Percentiles rank a stretch among this genome's conserved stretches.
Conservation (phyloP, 228 moss, liverwort and hornwort genomes). For the Sphagnum fallax region DNA sequence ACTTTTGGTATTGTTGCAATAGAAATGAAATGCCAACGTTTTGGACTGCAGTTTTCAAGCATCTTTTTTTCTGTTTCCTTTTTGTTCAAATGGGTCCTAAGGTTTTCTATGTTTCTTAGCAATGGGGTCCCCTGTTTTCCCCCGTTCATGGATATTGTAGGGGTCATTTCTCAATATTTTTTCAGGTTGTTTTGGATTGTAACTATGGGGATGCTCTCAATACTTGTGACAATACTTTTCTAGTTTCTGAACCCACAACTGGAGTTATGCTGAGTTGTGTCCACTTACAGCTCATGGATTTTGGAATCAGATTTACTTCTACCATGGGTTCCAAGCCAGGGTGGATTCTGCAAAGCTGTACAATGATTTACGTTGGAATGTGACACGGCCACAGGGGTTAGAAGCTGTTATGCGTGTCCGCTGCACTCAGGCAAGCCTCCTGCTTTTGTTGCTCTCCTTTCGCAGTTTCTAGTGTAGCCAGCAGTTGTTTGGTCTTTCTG, state of each 20-base stretch:
- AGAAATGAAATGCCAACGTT: not conserved
- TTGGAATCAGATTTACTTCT: slow-evolving; percentile 64
- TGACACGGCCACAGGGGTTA: slow-evolving; percentile 90
- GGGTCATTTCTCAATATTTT: too few relatives aligned
- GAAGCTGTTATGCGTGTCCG: slow-evolving; percentile 99
- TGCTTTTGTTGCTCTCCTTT: not conserved
- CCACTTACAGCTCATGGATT: not conserved
- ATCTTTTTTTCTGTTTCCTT: too few relatives aligned
- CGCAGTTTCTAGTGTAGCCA: not conserved
- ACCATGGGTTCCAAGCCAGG: slow-evolving; percentile 70
- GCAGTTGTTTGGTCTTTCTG: not conserved
- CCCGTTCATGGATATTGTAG: too few relatives aligned
- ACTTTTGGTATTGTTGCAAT: not conserved
- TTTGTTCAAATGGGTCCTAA: too few relatives aligned
- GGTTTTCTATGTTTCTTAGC: too few relatives aligned
- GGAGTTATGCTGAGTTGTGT: too few relatives aligned
- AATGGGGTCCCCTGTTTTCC: too few relatives aligned
- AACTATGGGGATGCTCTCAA: too few relatives aligned
- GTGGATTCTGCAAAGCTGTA: slow-evolving; percentile 92
- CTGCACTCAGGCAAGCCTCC: slow-evolving; percentile 68
- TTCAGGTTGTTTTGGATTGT: too few relatives aligned
- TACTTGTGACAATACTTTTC: too few relatives aligned
- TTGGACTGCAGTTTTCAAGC: not conserved
- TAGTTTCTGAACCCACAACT: too few relatives aligned
- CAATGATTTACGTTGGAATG: slow-evolving; percentile 93